A percentile compares a stretch with the other conserved stretches of the same genome.
Conservation (phyloP, 345 rosid genomes). For the Physaria fendleri region DNA sequence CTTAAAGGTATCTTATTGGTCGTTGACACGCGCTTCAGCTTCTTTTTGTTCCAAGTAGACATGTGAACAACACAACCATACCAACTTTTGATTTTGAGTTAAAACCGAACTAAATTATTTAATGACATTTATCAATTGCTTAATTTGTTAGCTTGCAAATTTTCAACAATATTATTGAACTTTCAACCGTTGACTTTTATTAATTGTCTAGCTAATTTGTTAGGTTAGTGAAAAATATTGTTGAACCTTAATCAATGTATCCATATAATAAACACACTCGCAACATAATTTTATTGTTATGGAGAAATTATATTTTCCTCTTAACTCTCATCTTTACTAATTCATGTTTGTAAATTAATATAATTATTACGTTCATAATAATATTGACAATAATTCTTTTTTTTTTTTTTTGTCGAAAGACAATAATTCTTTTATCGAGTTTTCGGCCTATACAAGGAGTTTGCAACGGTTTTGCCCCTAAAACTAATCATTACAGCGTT, state of each 20-base stretch:
- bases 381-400: background rate
- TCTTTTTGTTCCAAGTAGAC: background rate
- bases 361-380: background rate
- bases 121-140: too few species aligned
- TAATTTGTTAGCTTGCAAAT: background rate
- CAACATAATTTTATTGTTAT: background rate
- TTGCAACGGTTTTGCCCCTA: background rate
- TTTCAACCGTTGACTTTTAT: conserved; percentile 1
- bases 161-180: background rate
- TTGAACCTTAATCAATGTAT: background rate
- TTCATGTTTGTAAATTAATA: background rate
- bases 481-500: background rate
- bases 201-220: conserved; percentile 17
- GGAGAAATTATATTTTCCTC: background rate
- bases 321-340: background rate
- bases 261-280: background rate
- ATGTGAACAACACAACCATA: conserved; percentile 8
- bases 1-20: background rate
- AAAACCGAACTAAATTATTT: background rate
- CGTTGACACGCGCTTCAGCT: conserved; percentile 22
- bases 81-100: background rate
- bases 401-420: too few species aligned
- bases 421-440: background rate
- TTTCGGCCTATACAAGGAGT: background rate
- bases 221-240: background rate